phyloP scores from a whole-genome alignment of 208 protist genomes.

The Leishmania tropica region DNA sequence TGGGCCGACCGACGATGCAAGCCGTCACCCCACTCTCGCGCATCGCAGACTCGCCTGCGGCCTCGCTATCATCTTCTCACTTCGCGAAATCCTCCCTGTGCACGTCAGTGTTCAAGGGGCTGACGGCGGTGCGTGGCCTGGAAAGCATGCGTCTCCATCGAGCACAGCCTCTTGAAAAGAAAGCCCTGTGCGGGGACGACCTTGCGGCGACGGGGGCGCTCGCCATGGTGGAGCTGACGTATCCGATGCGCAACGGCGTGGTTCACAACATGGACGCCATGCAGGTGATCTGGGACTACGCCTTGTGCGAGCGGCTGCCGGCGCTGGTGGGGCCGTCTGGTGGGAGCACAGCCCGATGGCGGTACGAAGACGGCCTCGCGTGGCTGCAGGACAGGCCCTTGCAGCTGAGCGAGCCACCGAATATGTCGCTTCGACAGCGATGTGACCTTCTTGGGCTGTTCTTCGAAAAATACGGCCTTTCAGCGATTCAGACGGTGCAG shows the following conservation, averaged over 20 bases:
- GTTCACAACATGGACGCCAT: constrained; percentile 98
- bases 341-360: not conserved
- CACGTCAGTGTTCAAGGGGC: not conserved
- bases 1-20: constrained; percentile 93
- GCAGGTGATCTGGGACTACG: constrained; percentile 96
- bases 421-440: constrained; percentile 95
- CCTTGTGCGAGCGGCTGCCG: constrained; percentile 63
- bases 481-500: constrained; percentile 89
- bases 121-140: not conserved
- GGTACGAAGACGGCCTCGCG: constrained; percentile 5
- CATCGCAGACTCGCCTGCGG: not conserved
- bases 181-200: constrained; percentile 23
- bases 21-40: not conserved
- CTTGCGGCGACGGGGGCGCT: not conserved
- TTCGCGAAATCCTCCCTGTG: not conserved
- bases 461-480: constrained; percentile 97
- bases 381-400: constrained; percentile 46
- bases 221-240: constrained; percentile 49
- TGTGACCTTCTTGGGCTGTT: constrained; percentile 91
- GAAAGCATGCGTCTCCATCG: not conserved
- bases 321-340: not conserved
- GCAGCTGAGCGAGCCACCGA: constrained; percentile 96
- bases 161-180: constrained; percentile 1
- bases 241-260: constrained; percentile 97
- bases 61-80: not conserved